Conservation (phyloP, 2,329 filamentous ascomycete genomes). For the Fusarium sp. region DNA sequence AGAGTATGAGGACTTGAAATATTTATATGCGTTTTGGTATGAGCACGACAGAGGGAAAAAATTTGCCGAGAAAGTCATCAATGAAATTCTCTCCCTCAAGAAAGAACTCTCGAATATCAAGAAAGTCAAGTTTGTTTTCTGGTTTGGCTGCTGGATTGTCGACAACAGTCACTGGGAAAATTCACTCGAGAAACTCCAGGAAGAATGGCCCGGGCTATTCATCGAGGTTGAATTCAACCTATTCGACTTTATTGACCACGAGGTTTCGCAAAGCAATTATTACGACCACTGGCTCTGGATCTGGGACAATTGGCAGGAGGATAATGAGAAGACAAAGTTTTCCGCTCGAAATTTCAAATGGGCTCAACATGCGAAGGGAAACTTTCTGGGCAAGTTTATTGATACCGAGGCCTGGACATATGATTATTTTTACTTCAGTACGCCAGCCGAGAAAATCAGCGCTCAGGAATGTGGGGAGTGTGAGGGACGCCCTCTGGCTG, state of each 20-base stretch:
- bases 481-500: neutral
- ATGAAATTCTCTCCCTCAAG: constrained; percentile 1
- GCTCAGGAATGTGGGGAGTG: neutral
- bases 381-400: neutral
- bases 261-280: neutral
- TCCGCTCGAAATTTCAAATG: constrained; percentile 1
- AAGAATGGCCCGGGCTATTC: neutral
- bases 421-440: neutral
- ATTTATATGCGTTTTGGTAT: neutral
- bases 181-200: neutral
- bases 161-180: neutral
- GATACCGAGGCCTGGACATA: neutral
- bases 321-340: neutral
- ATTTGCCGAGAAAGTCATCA: neutral
- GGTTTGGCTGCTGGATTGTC: constrained; percentile 1
- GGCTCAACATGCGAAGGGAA: neutral
- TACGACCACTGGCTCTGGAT: neutral
- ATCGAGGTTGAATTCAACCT: constrained; percentile 1
- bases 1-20: neutral
- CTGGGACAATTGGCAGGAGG: neutral
- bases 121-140: neutral
- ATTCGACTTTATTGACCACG: neutral
- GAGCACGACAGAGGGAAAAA: neutral
- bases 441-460: neutral
- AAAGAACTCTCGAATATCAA: neutral